Conservation (phyloP, 139 green algal genomes). For the Limnomonas spitsbergensis region DNA sequence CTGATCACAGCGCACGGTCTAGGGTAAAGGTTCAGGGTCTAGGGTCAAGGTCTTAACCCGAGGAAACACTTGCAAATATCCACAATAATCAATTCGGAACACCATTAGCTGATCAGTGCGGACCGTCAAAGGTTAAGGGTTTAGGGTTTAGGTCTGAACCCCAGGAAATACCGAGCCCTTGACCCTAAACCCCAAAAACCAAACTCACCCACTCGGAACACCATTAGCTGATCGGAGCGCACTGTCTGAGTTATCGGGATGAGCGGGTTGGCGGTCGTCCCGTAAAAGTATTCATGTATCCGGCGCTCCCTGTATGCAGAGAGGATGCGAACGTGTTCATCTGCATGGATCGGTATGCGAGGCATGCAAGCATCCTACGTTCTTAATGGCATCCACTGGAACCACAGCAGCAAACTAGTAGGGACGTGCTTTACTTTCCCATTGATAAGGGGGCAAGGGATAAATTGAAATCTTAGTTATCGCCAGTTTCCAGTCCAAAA, state of each 20-base stretch:
- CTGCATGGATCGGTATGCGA: no score
- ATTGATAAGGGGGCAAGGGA: no score
- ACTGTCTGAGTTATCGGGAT: conserved; percentile 49
- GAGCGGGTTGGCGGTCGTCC: conserved; percentile 35
- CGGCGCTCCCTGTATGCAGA: conserved; percentile 27
- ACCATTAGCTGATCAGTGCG: no score
- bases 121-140: neutral
- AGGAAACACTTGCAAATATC: neutral
- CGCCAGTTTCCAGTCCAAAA: no score
- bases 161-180: neutral
- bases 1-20: no score
- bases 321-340: no score
- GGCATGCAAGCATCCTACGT: no score
- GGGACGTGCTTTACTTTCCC: no score
- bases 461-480: no score
- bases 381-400: no score
- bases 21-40: neutral
- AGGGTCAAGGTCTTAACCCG: neutral
- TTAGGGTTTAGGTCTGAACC: neutral
- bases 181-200: neutral
- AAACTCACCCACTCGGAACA: conserved; percentile 67
- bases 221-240: conserved; percentile 53
- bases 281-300: conserved; percentile 92
- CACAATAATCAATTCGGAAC: conserved; percentile 59
- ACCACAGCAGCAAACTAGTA: no score